These are phyloP conservation scores for Cyberlindnera veronae DNA, from an alignment of 805 yeast species.

Conservation along the genomic window DNA sequence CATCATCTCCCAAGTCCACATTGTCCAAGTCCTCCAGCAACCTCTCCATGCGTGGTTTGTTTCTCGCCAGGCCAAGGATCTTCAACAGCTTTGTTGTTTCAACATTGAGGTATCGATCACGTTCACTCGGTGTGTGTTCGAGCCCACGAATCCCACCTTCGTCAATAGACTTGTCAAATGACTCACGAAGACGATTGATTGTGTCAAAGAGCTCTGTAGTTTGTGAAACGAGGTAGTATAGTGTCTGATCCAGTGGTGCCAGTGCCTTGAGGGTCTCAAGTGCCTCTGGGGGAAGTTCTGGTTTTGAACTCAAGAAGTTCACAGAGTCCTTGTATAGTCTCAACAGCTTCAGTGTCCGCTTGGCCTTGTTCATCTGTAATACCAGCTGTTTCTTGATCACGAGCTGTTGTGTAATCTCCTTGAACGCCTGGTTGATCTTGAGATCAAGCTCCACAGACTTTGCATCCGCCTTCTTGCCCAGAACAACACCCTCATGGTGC, in stretches of 20 bases:
- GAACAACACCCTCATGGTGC: slow-evolving; percentile 59
- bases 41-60: slow-evolving; percentile 23
- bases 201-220: slow-evolving; percentile 31
- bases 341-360: slow-evolving; percentile 33
- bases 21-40: slow-evolving; percentile 19
- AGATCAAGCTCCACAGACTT: slow-evolving; percentile 29
- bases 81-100: slow-evolving; percentile 35
- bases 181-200: slow-evolving; percentile 6
- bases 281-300: slow-evolving; percentile 9
- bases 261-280: slow-evolving; percentile 31
- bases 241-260: slow-evolving; percentile 45
- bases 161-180: slow-evolving; percentile 8
- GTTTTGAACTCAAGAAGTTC: slow-evolving; percentile 22
- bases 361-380: slow-evolving; percentile 37
- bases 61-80: slow-evolving; percentile 21
- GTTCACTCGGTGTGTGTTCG: slow-evolving; percentile 28
- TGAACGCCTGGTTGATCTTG: slow-evolving; percentile 32
- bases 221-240: slow-evolving; percentile 42
- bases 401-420: slow-evolving; percentile 42
- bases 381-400: slow-evolving; percentile 39
- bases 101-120: slow-evolving; percentile 40
- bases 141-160: slow-evolving; percentile 14
- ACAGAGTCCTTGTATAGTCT: slow-evolving; percentile 32
- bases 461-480: slow-evolving; percentile 19
- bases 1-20: slow-evolving; percentile 21